Percentiles rank a stretch among this genome's conserved stretches.
phyloP scores from a whole-genome alignment of 306 rosid genomes.

The Lithocarpus polystachyus region DNA sequence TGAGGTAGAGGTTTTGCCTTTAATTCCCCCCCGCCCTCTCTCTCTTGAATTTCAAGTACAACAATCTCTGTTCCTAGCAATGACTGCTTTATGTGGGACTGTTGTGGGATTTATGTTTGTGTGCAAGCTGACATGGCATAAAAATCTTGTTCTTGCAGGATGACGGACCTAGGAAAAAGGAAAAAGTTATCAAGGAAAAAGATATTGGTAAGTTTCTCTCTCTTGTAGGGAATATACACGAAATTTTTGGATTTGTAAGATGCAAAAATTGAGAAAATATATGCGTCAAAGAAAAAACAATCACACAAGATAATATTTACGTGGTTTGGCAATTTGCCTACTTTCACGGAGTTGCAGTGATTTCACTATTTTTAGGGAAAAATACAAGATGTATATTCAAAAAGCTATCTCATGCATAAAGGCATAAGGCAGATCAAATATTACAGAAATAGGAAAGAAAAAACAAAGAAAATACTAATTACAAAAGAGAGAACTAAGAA shows the following conservation, averaged over 20 bases:
- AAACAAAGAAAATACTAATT: too few relatives aligned
- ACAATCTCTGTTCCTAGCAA: constrained; percentile 11
- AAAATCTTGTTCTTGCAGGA: constrained; percentile 9
- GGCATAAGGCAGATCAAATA: too few relatives aligned
- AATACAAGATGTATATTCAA: too few relatives aligned
- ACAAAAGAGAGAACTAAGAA: too few relatives aligned
- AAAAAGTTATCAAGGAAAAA: constrained; percentile 32
- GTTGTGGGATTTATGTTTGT: constrained; percentile 6
- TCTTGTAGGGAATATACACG: background rate
- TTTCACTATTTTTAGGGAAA: too few relatives aligned
- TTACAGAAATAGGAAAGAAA: too few relatives aligned
- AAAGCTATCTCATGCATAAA: too few relatives aligned
- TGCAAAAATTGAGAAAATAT: too few relatives aligned
- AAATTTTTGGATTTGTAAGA: too few relatives aligned
- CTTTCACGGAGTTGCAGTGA: rapidly evolving
- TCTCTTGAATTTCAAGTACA: constrained; percentile 7
- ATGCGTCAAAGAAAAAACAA: too few relatives aligned
- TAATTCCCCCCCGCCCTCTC: background rate
- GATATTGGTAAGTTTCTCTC: constrained; percentile 28
- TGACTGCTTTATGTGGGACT: constrained; percentile 21
- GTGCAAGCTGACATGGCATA: background rate
- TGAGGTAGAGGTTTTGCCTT: constrained; percentile 36
- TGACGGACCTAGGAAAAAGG: constrained; percentile 21
- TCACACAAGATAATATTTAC: too few relatives aligned
- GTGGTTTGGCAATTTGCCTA: too few relatives aligned